phyloP scores from a whole-genome alignment of 805 yeast species.

The Candida odintsovae region DNA sequence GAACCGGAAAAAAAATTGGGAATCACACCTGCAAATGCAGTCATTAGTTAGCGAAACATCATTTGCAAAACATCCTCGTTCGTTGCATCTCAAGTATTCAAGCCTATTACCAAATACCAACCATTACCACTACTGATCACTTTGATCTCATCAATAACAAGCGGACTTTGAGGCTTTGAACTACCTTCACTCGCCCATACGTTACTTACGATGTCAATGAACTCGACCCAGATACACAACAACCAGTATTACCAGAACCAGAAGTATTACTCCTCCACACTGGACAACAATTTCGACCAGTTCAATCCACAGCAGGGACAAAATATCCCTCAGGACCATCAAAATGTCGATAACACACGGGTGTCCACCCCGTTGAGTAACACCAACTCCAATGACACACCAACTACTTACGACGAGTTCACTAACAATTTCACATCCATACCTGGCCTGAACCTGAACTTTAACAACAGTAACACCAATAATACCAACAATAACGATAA shows the following conservation, averaged over 20 bases:
- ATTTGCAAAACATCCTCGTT: too few relatives aligned
- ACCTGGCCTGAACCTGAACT: constrained; percentile 11
- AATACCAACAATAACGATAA: constrained; percentile 1
- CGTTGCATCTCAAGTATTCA: too few relatives aligned
- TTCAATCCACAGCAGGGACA: constrained; percentile 5
- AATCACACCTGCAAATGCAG: too few relatives aligned
- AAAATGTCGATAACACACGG: background rate
- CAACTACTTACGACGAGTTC: constrained; percentile 10
- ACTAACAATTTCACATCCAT: constrained; percentile 18
- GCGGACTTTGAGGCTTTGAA: background rate
- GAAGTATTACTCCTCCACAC: constrained; percentile 11
- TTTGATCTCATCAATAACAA: too few relatives aligned
- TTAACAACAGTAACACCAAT: constrained; percentile 3
- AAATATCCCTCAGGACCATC: background rate
- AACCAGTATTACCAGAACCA: constrained; percentile 14
- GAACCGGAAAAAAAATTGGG: background rate
- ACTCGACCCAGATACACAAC: constrained; percentile 17
- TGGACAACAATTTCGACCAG: constrained; percentile 18
- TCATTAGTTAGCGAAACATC: too few relatives aligned
- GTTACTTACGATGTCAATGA: constrained; percentile 15
- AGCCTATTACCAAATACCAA: too few relatives aligned
- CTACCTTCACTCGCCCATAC: too few relatives aligned
- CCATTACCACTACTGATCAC: too few relatives aligned
- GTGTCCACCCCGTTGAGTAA: constrained; percentile 1
- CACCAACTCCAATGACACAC: background rate